A percentile compares a stretch with the other conserved stretches of the same genome.
Evolutionary conservation across 148 eudicot species (phyloP).

Genomic region (Simmondsia chinensis): DNA sequence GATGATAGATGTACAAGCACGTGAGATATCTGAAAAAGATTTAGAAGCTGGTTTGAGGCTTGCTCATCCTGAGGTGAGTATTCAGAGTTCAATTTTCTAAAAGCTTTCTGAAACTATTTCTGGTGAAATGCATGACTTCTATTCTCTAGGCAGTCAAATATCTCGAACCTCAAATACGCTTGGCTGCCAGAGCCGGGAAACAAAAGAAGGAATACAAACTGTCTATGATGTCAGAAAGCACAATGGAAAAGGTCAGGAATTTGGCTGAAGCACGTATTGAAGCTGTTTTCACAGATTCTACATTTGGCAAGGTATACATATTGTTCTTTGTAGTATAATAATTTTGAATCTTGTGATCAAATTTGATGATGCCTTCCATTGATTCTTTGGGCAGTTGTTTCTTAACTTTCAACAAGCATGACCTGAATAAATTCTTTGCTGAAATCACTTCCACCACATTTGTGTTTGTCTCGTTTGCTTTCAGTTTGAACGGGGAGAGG

Average conservation of each 20-base stretch:
- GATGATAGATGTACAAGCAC: slow-evolving; percentile 98
- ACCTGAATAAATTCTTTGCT: too few species aligned
- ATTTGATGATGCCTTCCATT: not conserved
- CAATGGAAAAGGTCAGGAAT: slow-evolving; percentile 69
- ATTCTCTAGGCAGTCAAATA: slow-evolving; percentile 73
- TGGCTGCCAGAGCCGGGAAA: slow-evolving; percentile 88
- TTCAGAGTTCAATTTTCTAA: slow-evolving; percentile 1
- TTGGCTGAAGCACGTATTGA: slow-evolving; percentile 68
- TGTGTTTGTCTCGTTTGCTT: slow-evolving; percentile 7
- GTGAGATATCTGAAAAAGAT: slow-evolving; percentile 87
- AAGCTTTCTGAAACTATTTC: not conserved
- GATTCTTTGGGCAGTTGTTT: too few species aligned
- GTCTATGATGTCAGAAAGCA: slow-evolving; percentile 66
- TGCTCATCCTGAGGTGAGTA: slow-evolving; percentile 86
- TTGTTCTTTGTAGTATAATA: too few species aligned
- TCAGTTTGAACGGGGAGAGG: slow-evolving; percentile 98
- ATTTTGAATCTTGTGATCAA: not conserved
- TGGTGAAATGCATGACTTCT: slow-evolving; percentile 6
- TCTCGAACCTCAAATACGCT: slow-evolving; percentile 87
- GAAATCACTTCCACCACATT: not conserved
- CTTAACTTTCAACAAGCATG: too few species aligned
- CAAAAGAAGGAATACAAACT: slow-evolving; percentile 72
- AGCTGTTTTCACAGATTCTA: slow-evolving; percentile 84
- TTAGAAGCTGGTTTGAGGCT: slow-evolving; percentile 72
- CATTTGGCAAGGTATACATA: slow-evolving; percentile 76